Evolutionary conservation across 2,329 filamentous ascomycete species (phyloP).

Genomic region (Neoarthrinium moseri): DNA sequence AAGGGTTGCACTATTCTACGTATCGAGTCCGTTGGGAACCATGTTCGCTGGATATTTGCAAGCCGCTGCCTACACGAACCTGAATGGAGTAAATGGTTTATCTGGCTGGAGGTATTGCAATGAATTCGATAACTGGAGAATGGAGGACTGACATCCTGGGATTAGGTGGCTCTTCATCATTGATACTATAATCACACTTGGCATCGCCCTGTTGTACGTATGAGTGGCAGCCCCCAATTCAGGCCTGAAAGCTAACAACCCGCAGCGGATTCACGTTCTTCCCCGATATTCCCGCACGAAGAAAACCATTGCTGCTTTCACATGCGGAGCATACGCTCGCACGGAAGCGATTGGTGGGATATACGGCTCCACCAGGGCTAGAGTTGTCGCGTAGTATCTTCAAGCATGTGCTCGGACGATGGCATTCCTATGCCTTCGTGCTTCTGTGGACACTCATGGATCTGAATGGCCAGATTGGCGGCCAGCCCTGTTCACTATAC

Average conservation of each 20-base stretch:
- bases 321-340: constrained; percentile 30
- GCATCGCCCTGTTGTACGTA: constrained; percentile 43
- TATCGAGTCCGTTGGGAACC: constrained; percentile 46
- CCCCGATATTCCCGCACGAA: constrained; percentile 36
- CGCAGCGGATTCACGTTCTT: constrained; percentile 42
- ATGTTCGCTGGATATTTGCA: constrained; percentile 54
- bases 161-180: constrained; percentile 54
- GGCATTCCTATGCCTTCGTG: constrained; percentile 39
- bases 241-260: not conserved
- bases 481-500: constrained; percentile 37
- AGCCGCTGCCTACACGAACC: constrained; percentile 51
- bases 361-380: constrained; percentile 27
- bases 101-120: constrained; percentile 46
- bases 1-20: constrained; percentile 47
- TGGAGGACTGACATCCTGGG: not conserved
- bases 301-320: constrained; percentile 33
- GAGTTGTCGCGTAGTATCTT: constrained; percentile 33
- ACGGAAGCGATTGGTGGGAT: constrained; percentile 25
- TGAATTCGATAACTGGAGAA: no score
- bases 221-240: not conserved
- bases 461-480: constrained; percentile 32
- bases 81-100: constrained; percentile 47
- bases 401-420: constrained; percentile 33
- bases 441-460: constrained; percentile 36
- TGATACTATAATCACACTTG: constrained; percentile 56